phyloP scores from a whole-genome alignment of 305 asterid species.

The Fraxinus sp. region DNA sequence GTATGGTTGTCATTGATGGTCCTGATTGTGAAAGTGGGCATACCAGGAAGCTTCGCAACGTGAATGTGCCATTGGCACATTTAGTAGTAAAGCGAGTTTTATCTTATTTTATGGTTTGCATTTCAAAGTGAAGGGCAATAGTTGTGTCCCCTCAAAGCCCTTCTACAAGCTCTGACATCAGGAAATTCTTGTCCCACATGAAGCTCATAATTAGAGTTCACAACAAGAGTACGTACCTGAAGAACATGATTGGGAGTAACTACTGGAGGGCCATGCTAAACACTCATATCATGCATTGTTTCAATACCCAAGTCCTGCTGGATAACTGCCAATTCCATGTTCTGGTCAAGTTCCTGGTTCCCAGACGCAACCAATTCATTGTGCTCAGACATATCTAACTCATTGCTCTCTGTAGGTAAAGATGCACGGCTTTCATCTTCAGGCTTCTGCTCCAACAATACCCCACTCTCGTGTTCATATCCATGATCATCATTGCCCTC shows the following conservation, averaged over 20 bases:
- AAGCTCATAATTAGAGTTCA: constrained; percentile 64
- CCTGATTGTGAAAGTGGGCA: constrained; percentile 85
- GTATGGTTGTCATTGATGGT: constrained; percentile 77
- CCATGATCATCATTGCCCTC: constrained; percentile 38
- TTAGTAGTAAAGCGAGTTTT: constrained; percentile 93
- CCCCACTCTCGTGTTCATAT: constrained; percentile 47
- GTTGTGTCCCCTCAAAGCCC: constrained; percentile 91
- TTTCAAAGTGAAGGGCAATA: constrained; percentile 89
- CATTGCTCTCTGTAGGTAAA: constrained; percentile 46
- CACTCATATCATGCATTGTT: constrained; percentile 46
- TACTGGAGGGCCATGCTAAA: constrained; percentile 46
- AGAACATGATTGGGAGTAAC: constrained; percentile 62
- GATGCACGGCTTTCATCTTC: constrained; percentile 48
- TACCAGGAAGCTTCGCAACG: constrained; percentile 96
- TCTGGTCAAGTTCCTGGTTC: constrained; percentile 66
- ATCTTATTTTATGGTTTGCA: constrained; percentile 90
- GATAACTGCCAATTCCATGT: constrained; percentile 65
- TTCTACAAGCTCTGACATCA: constrained; percentile 84
- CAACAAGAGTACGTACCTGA: constrained; percentile 67
- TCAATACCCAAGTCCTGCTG: constrained; percentile 61
- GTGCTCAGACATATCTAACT: constrained; percentile 55
- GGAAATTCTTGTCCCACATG: constrained; percentile 95
- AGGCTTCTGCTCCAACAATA: constrained; percentile 57
- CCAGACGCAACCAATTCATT: constrained; percentile 55
- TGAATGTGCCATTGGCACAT: constrained; percentile 92